Evolutionary conservation across 176 grass and related monocot species (phyloP).

Genomic region (Tuctoria greenei): DNA sequence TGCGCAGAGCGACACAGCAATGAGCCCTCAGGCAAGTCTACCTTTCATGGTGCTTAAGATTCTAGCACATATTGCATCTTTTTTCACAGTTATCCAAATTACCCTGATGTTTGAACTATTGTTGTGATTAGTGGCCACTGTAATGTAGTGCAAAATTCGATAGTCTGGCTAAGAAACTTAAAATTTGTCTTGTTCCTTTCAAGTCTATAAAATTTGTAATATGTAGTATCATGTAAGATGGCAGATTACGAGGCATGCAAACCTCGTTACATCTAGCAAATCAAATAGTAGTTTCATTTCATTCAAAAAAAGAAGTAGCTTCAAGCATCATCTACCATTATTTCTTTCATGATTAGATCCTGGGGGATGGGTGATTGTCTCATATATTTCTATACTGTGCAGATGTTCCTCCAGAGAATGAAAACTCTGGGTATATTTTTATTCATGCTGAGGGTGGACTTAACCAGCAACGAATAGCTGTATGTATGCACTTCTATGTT

Average conservation of each 20-base stretch:
- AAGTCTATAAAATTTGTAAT: not conserved
- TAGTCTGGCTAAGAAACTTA: not conserved
- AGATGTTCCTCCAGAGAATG: slow-evolving; percentile 69
- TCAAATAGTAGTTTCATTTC: not conserved
- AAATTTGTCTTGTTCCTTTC: not conserved
- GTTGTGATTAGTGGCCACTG: not conserved
- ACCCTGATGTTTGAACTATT: not conserved
- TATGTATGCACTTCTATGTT: slow-evolving; percentile 50
- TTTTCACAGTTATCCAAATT: not conserved
- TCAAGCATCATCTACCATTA: not conserved
- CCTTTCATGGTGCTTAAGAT: not conserved
- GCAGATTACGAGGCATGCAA: not conserved
- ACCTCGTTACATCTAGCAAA: not conserved
- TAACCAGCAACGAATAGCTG: slow-evolving; percentile 78
- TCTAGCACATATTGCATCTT: not conserved
- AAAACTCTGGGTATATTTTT: slow-evolving; percentile 84
- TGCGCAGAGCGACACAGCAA: slow-evolving; percentile 54
- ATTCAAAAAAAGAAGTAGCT: no score
- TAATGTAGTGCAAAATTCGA: not conserved
- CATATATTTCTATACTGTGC: slow-evolving; percentile 23
- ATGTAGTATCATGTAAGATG: not conserved
- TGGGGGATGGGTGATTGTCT: not conserved
- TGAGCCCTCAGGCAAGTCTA: slow-evolving; percentile 61
- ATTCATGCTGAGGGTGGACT: slow-evolving; percentile 88
- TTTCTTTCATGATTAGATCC: not conserved